These are phyloP conservation scores for Asterophora parasitica DNA, from an alignment of 768 basidiomycete genomes.

Conservation along the genomic window DNA sequence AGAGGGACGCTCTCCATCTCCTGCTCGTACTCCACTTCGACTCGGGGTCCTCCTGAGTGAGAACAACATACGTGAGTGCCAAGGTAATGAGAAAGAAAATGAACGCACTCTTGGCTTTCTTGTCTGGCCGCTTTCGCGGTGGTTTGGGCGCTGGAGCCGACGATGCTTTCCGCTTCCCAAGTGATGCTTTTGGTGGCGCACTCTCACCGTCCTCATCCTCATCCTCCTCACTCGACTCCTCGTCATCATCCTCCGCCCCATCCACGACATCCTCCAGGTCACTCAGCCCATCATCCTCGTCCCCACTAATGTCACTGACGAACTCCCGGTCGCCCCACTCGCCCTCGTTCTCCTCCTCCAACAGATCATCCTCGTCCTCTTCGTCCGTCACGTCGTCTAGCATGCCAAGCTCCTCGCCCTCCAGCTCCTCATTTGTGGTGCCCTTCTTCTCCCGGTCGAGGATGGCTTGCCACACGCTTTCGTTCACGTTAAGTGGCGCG, in stretches of 20 bases:
- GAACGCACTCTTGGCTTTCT: constrained; percentile 55
- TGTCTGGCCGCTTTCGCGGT: constrained; percentile 51
- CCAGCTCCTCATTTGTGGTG: constrained; percentile 46
- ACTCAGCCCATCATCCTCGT: constrained; percentile 59
- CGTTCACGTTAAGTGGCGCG: constrained; percentile 96
- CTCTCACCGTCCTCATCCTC: constrained; percentile 36
- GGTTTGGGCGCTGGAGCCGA: constrained; percentile 35
- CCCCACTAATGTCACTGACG: constrained; percentile 70
- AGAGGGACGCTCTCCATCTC: constrained; percentile 72
- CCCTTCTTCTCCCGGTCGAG: constrained; percentile 73
- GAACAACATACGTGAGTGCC: constrained; percentile 1
- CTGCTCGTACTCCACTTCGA: constrained; percentile 96
- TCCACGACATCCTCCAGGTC: constrained; percentile 65
- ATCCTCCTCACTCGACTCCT: constrained; percentile 33
- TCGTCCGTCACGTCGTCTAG: constrained; percentile 58
- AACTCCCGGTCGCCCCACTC: constrained; percentile 65
- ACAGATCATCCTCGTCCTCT: constrained; percentile 56
- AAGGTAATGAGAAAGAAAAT: background rate
- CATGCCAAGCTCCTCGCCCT: constrained; percentile 45
- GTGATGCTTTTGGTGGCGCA: constrained; percentile 32
- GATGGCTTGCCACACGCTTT: constrained; percentile 91
- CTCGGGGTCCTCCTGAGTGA: constrained; percentile 60
- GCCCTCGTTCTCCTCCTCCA: constrained; percentile 44
- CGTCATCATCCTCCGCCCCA: constrained; percentile 22
- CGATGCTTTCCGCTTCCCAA: constrained; percentile 68